These are phyloP conservation scores for Penicillium simplicissimum DNA, from an alignment of 495 filamentous ascomycete genomes.

Conservation along the genomic window DNA sequence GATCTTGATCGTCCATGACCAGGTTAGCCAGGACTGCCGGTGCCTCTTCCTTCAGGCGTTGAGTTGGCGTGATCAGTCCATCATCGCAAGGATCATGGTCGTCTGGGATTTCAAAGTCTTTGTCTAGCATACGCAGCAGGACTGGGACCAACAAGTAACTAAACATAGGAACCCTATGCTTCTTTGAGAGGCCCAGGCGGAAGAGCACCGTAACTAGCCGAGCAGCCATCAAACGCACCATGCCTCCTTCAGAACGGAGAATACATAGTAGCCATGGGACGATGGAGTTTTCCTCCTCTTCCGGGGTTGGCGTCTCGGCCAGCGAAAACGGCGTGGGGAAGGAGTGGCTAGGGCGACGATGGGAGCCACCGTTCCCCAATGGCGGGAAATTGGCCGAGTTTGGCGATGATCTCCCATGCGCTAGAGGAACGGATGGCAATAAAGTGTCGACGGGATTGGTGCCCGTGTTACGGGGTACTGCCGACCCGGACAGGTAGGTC, in stretches of 20 bases:
- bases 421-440: conserved; percentile 51
- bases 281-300: conserved; percentile 75
- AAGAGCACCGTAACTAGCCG: conserved; percentile 76
- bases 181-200: conserved; percentile 65
- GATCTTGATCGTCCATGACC: conserved; percentile 68
- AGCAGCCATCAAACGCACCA: conserved; percentile 75
- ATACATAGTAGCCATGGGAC: conserved; percentile 80
- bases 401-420: conserved; percentile 32
- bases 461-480: conserved; percentile 42
- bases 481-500: conserved; percentile 46
- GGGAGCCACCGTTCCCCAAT: conserved; percentile 48
- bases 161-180: conserved; percentile 60
- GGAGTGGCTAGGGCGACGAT: conserved; percentile 46
- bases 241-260: conserved; percentile 60
- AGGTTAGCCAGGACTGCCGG: conserved; percentile 75
- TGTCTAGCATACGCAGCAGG: conserved; percentile 67
- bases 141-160: conserved; percentile 70
- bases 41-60: conserved; percentile 64
- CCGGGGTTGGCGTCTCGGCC: conserved; percentile 40
- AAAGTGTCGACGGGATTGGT: conserved; percentile 60
- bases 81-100: conserved; percentile 42
- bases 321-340: conserved; percentile 38
- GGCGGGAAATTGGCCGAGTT: conserved; percentile 57
- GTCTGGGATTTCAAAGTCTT: conserved; percentile 48
- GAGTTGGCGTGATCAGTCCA: conserved; percentile 39